These are phyloP conservation scores for Penicillium waksmanii DNA, from an alignment of 495 filamentous ascomycete species.

Conservation along the genomic window DNA sequence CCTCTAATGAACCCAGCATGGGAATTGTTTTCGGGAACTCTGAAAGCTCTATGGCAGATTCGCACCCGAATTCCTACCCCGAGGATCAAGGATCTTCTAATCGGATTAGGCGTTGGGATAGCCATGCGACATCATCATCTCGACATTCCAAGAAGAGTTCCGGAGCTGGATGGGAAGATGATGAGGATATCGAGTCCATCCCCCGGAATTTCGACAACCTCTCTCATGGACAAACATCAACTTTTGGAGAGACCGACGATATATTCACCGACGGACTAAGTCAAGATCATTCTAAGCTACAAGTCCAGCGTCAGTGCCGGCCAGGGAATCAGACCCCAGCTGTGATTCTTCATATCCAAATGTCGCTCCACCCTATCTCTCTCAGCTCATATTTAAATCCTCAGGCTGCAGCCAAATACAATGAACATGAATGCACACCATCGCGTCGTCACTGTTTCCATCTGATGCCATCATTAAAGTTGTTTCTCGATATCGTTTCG, in stretches of 20 bases:
- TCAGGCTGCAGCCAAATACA: conserved; percentile 19
- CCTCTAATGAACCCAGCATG: conserved; percentile 40
- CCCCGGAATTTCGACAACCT: conserved; percentile 38
- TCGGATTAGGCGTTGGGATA: conserved; percentile 28
- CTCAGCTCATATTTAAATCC: conserved; percentile 49
- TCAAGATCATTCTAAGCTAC: conserved; percentile 42
- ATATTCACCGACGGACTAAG: conserved; percentile 57
- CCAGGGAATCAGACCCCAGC: conserved; percentile 36
- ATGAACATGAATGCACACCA: conserved; percentile 10
- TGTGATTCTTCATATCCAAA: conserved; percentile 57
- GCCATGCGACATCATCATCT: conserved; percentile 31
- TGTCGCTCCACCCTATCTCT: conserved; percentile 58
- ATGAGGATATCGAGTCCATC: conserved; percentile 48
- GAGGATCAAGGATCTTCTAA: conserved; percentile 25
- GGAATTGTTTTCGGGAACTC: conserved; percentile 49
- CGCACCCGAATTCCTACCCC: conserved; percentile 27
- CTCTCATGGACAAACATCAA: conserved; percentile 38
- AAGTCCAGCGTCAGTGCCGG: conserved; percentile 34
- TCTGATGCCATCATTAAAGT: conserved; percentile 43
- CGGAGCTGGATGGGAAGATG: conserved; percentile 33
- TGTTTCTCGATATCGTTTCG: conserved; percentile 49
- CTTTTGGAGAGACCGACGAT: conserved; percentile 43
- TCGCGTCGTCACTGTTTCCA: conserved; percentile 54
- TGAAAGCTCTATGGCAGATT: conserved; percentile 20
- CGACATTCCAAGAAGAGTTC: conserved; percentile 39